Percentiles rank a stretch among this genome's conserved stretches.
phyloP scores from a whole-genome alignment of 2,329 filamentous ascomycete species.

The Dactylellina leptospora region DNA sequence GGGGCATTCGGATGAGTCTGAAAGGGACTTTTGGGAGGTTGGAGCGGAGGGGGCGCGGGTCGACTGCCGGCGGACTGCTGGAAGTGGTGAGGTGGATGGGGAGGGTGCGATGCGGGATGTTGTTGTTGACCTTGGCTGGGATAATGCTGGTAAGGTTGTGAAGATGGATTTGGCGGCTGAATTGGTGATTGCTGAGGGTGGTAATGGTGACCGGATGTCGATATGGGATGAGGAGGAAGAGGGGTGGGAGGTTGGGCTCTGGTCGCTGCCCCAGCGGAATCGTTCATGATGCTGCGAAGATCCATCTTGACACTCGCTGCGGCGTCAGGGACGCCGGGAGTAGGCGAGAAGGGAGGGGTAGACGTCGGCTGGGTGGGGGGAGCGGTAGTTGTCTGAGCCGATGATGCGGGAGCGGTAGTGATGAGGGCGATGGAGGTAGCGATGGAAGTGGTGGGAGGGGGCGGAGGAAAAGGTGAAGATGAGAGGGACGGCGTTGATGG shows the following conservation, averaged over 20 bases:
- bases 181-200: constrained; percentile 36
- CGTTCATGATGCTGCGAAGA: constrained; percentile 57
- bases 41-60: constrained; percentile 47
- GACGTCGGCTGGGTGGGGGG: not conserved
- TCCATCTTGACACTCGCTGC: constrained; percentile 53
- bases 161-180: constrained; percentile 17
- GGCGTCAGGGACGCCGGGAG: constrained; percentile 23
- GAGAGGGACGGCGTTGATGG: constrained; percentile 19
- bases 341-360: not conserved
- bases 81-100: constrained; percentile 54
- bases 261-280: constrained; percentile 52
- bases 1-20: constrained; percentile 48
- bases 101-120: constrained; percentile 53
- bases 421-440: not conserved
- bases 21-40: constrained; percentile 54
- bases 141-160: constrained; percentile 38
- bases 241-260: constrained; percentile 42
- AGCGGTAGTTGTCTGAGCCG: not conserved
- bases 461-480: constrained; percentile 7
- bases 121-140: constrained; percentile 31
- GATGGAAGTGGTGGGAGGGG: constrained; percentile 10
- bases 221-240: constrained; percentile 41
- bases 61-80: constrained; percentile 33
- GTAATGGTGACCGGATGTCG: constrained; percentile 42
- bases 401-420: constrained; percentile 9